Evolutionary conservation across 2,329 filamentous ascomycete species (phyloP).

Genomic region (Apiospora arundinis): DNA sequence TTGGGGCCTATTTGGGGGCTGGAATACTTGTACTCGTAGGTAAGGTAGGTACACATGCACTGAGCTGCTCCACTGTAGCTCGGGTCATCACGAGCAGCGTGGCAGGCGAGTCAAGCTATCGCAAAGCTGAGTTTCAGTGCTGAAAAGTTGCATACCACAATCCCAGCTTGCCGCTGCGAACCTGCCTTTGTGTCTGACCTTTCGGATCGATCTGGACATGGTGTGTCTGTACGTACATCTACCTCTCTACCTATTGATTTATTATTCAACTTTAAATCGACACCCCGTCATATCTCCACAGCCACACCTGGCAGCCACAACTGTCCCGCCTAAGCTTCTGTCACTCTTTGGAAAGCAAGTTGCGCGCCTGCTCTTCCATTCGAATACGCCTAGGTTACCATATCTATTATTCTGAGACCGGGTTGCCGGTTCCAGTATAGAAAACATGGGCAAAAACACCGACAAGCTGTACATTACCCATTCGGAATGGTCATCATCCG

Average conservation of each 20-base stretch:
- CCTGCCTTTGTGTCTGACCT: not conserved
- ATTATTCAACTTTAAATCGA: too few relatives aligned
- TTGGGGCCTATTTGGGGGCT: not conserved
- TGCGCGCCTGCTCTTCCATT: not conserved
- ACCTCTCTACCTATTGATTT: too few relatives aligned
- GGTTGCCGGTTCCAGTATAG: conserved; percentile 17
- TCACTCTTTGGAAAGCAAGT: conserved; percentile 2
- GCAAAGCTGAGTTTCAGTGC: not conserved
- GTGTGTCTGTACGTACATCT: not conserved
- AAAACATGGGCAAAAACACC: conserved; percentile 57
- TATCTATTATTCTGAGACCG: not conserved
- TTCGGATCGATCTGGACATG: too few relatives aligned
- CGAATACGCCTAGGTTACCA: not conserved
- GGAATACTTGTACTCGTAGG: not conserved
- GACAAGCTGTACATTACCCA: conserved; percentile 83
- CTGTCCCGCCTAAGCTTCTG: not conserved
- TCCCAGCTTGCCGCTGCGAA: not conserved
- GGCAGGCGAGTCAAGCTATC: not conserved
- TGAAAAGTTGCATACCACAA: not conserved
- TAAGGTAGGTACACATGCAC: too few relatives aligned
- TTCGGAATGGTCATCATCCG: conserved; percentile 93
- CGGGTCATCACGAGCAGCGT: too few relatives aligned
- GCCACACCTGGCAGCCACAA: conserved; percentile 5
- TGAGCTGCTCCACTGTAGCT: not conserved
- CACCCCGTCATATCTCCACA: not conserved